Base-by-base conservation (phyloP, 257 asterid genomes). In the Solanum tarapatanum region DNA sequence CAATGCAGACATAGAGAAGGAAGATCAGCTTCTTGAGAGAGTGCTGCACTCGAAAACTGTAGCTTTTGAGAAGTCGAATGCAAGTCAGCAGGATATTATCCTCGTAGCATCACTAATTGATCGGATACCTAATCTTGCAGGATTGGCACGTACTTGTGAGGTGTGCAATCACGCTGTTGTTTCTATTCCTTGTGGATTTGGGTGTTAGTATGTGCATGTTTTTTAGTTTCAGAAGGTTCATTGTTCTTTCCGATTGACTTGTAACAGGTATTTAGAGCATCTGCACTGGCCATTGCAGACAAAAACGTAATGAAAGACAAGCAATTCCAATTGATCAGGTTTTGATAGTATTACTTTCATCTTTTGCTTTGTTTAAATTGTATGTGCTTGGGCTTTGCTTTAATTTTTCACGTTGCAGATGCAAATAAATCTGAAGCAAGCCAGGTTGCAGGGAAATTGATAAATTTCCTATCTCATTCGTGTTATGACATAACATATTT, bases 321-420 rank as follows among this genome's bases (percentile, higher is more conserved):
- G 98, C 99, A 96, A 91, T 96, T 96, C 91, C 99, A 96, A 88
- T 96, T 96, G 91, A 96, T 96, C 95, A 96, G 98, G 98, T 95
- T 83, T 70, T 76, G 45, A 76, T 84, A 68, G 84, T 83, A 58
- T 64, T 77, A 62, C 85, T 60, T 39, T 66, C 77, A 26, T 32
- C 45, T 30, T 6, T 48, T 73, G 23, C 33, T 36, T 43, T 74
- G 82, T 21, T 37, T 80, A 45, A 39, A 26, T 82, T 68, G 26
- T 41, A 10, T 43, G 43, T 69, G 11, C 24, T 69, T 41, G 5
- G 69, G 68, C 43, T 48, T 82, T 82, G 69, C 85, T 48, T 82
- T 86, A 36, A 35, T 35, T 72, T 76, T 58, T 86, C 85, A 75
- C 32, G 19, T 58, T 30, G 41, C 43, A 30, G 69, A 28, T 82